These are phyloP conservation scores for Glycine soja DNA, from an alignment of 306 rosid species.

Conservation along the genomic window DNA sequence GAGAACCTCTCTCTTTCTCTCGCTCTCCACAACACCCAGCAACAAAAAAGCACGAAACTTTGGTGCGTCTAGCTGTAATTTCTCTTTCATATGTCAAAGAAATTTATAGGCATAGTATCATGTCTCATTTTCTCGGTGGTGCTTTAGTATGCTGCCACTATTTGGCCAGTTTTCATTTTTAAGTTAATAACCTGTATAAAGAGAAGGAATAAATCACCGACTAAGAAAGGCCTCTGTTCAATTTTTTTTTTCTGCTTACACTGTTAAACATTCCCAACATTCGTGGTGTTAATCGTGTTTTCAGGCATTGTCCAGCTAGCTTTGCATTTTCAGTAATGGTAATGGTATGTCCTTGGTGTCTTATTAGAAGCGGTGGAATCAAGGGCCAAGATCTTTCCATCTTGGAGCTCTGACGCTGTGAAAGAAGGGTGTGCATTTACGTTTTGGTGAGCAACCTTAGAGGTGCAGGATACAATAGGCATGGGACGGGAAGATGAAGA, in stretches of 20 bases:
- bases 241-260: not conserved
- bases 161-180: slow-evolving; percentile 7
- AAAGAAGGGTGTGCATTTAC: slow-evolving; percentile 40
- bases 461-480: slow-evolving; percentile 40
- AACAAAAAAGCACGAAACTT: slow-evolving; percentile 37
- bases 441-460: slow-evolving; percentile 23
- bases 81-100: slow-evolving; percentile 33
- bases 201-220: not conserved
- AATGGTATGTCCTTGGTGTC: too few species aligned
- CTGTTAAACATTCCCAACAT: too few species aligned
- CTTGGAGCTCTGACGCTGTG: slow-evolving; percentile 37
- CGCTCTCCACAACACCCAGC: slow-evolving; percentile 45
- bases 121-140: slow-evolving; percentile 15
- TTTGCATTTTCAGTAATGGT: too few species aligned
- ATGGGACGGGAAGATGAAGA: slow-evolving; percentile 29
- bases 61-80: slow-evolving; percentile 42
- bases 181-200: slow-evolving; percentile 28
- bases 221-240: slow-evolving; percentile 1
- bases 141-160: not conserved
- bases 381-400: slow-evolving; percentile 58
- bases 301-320: too few species aligned
- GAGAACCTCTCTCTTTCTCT: not conserved
- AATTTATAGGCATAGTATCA: slow-evolving; percentile 41
- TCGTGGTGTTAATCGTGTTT: not conserved
- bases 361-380: slow-evolving; percentile 49